These are phyloP conservation scores for Penicillium salamii DNA, from an alignment of 495 filamentous ascomycete species.

Conservation along the genomic window DNA sequence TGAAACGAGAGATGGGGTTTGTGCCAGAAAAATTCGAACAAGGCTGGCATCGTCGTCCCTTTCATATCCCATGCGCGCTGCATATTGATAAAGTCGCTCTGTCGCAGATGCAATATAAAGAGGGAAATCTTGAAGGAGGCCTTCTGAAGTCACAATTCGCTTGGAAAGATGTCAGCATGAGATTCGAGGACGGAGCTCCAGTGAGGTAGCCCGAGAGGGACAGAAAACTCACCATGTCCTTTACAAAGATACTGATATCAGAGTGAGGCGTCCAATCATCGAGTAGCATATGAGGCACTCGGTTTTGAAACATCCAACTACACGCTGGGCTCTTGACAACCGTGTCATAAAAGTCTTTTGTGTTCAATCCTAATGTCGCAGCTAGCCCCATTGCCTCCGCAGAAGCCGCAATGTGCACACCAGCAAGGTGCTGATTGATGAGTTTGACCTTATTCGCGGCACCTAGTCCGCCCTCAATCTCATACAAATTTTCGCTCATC, in stretches of 20 bases:
- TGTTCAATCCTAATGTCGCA: slow-evolving; percentile 9
- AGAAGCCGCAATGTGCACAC: slow-evolving; percentile 8
- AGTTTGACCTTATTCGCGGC: slow-evolving; percentile 12
- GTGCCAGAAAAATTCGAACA: slow-evolving; percentile 9
- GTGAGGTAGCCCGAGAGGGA: background rate
- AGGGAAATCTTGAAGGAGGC: slow-evolving; percentile 7
- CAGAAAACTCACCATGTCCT: slow-evolving; percentile 6
- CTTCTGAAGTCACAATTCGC: slow-evolving; percentile 11
- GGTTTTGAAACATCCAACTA: slow-evolving; percentile 15
- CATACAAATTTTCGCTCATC: slow-evolving; percentile 6
- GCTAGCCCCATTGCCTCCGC: slow-evolving; percentile 10
- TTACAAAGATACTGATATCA: slow-evolving; percentile 9
- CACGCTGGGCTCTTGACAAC: slow-evolving; percentile 7
- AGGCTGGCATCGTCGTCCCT: slow-evolving; percentile 7
- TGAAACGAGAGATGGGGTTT: slow-evolving; percentile 4
- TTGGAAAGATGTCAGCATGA: background rate
- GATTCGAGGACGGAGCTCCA: background rate
- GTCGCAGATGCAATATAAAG: slow-evolving; percentile 11
- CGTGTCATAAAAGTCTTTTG: slow-evolving; percentile 5
- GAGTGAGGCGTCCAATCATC: slow-evolving; percentile 12
- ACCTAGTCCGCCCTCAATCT: slow-evolving; percentile 7
- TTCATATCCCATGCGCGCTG: slow-evolving; percentile 4
- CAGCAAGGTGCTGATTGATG: slow-evolving; percentile 12
- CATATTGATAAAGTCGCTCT: slow-evolving; percentile 10
- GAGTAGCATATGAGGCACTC: slow-evolving; percentile 9